phyloP scores from a whole-genome alignment of 257 asterid genomes.

The Salvia rosmarinus region DNA sequence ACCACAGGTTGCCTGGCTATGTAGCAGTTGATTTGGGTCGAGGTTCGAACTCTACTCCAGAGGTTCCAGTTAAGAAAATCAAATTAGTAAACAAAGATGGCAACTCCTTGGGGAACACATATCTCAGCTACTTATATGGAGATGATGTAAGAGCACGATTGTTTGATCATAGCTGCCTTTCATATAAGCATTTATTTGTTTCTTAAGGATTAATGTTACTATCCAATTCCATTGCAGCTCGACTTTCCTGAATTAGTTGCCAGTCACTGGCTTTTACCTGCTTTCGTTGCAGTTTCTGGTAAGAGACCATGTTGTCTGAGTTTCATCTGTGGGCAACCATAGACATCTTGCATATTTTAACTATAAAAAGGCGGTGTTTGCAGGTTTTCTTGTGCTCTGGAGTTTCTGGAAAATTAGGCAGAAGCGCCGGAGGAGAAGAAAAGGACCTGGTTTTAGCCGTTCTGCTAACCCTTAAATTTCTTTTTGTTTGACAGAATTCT shows the following conservation, averaged over 20 bases:
- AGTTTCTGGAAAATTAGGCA: constrained; percentile 85
- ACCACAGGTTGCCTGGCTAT: constrained; percentile 74
- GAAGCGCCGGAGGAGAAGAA: constrained; percentile 78
- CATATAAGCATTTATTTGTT: not conserved
- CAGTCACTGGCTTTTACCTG: constrained; percentile 92
- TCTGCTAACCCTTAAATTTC: constrained; percentile 47
- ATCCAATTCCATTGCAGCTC: constrained; percentile 54
- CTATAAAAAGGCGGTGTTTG: constrained; percentile 24
- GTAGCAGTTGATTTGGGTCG: constrained; percentile 53
- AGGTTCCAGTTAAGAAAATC: constrained; percentile 37
- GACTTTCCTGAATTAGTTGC: constrained; percentile 81
- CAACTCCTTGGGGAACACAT: constrained; percentile 56
- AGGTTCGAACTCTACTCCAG: constrained; percentile 61
- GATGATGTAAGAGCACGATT: constrained; percentile 70
- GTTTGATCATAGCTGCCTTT: not conserved
- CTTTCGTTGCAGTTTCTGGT: constrained; percentile 69
- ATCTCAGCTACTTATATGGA: constrained; percentile 67
- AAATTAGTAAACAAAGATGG: constrained; percentile 43
- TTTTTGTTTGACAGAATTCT: constrained; percentile 35
- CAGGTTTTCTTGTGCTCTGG: constrained; percentile 69
- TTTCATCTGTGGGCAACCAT: not conserved
- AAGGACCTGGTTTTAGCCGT: constrained; percentile 63
- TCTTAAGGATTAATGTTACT: constrained; percentile 22
- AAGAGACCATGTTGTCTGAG: constrained; percentile 31
- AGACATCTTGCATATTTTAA: not conserved